A percentile compares a stretch with the other conserved stretches of the same genome.
phyloP scores from a whole-genome alignment of 1,284 basidiomycete genomes.

The Porodaedalea pini region DNA sequence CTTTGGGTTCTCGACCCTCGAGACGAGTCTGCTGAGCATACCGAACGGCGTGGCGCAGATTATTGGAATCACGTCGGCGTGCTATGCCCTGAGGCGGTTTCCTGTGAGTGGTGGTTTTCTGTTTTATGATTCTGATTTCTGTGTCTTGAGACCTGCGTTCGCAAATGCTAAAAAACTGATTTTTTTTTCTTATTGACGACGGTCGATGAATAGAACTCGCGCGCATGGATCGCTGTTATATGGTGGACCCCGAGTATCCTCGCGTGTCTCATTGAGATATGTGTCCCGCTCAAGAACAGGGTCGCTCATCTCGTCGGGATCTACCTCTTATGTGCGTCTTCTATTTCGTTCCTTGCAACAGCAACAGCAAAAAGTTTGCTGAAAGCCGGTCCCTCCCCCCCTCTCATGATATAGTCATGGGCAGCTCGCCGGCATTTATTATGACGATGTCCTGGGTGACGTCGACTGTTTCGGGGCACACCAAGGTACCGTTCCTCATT shows the following conservation, averaged over 20 bases:
- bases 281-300: conserved; percentile 10
- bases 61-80: conserved; percentile 22
- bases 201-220: conserved; percentile 23
- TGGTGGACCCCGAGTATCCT: conserved; percentile 30
- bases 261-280: conserved; percentile 25
- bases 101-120: conserved; percentile 23
- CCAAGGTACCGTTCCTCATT: conserved; percentile 28
- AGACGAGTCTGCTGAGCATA: conserved; percentile 33
- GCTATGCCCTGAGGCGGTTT: conserved; percentile 24
- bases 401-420: conserved; percentile 6
- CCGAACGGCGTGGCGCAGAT: conserved; percentile 29
- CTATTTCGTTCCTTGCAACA: conserved; percentile 18
- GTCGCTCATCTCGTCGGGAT: conserved; percentile 17
- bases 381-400: conserved; percentile 20
- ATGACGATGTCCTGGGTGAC: conserved; percentile 33
- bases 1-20: conserved; percentile 31
- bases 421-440: conserved; percentile 29
- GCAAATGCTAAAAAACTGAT: too few species aligned
- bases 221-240: conserved; percentile 25
- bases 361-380: background rate
- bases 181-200: background rate
- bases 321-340: conserved; percentile 27
- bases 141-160: too few species aligned
- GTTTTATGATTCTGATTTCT: conserved; percentile 7
- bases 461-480: conserved; percentile 30